These are phyloP conservation scores for Metschnikowia similis DNA, from an alignment of 805 yeast genomes.

Conservation along the genomic window DNA sequence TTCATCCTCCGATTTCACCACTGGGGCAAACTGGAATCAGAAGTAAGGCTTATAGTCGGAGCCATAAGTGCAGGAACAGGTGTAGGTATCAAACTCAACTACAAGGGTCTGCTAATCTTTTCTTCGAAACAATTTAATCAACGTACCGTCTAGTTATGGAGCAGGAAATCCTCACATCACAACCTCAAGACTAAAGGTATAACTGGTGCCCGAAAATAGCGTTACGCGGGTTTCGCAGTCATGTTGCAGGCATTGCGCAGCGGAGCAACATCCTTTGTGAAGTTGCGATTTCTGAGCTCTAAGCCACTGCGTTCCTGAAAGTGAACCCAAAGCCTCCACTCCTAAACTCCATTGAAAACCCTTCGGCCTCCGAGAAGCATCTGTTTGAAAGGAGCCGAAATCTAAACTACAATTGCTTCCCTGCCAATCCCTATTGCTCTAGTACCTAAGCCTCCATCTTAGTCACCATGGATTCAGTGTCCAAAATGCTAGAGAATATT, in stretches of 20 bases:
- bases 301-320: background rate
- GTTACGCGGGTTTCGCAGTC: background rate
- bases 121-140: too few species aligned
- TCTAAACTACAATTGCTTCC: background rate
- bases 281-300: background rate
- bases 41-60: too few species aligned
- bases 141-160: too few species aligned
- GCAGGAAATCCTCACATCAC: too few species aligned
- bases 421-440: background rate
- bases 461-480: slow-evolving; percentile 32
- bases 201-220: too few species aligned
- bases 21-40: too few species aligned
- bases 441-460: background rate
- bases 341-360: background rate
- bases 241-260: background rate
- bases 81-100: too few species aligned
- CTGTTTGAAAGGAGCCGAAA: background rate
- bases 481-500: slow-evolving; percentile 34
- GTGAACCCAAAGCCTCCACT: background rate
- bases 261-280: slow-evolving; percentile 1
- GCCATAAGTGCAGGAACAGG: too few species aligned
- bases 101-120: too few species aligned
- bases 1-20: too few species aligned
- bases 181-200: too few species aligned
- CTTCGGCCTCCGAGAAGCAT: background rate